phyloP scores from a whole-genome alignment of 495 filamentous ascomycete genomes.

The Penicillium soppii region DNA sequence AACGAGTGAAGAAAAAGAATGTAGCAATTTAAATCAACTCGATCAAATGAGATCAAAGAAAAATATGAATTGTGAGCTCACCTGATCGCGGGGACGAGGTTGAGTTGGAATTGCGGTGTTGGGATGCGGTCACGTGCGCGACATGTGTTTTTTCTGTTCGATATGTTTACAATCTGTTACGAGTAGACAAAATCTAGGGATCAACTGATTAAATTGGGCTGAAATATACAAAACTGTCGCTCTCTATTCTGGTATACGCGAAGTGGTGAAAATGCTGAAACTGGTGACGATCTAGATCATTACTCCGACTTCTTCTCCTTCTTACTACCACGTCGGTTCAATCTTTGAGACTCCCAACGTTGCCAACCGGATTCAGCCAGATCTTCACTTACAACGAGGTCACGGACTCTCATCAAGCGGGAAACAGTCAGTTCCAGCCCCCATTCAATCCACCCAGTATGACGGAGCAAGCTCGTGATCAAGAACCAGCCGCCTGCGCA shows the following conservation, averaged over 20 bases:
- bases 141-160: background rate
- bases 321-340: constrained; percentile 31
- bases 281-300: background rate
- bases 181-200: too few relatives aligned
- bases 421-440: constrained; percentile 64
- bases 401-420: constrained; percentile 67
- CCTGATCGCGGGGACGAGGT: background rate
- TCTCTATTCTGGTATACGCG: background rate
- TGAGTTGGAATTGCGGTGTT: constrained; percentile 6
- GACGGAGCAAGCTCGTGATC: constrained; percentile 62
- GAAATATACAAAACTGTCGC: background rate
- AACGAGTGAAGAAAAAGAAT: background rate
- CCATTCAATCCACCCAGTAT: constrained; percentile 67
- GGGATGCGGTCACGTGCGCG: constrained; percentile 1
- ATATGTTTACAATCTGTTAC: background rate
- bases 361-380: constrained; percentile 90
- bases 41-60: background rate
- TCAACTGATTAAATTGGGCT: background rate
- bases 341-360: constrained; percentile 68
- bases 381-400: constrained; percentile 88
- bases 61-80: background rate
- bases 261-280: background rate
- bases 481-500: constrained; percentile 80
- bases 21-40: background rate
- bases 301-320: constrained; percentile 31